These are phyloP conservation scores for Citrus hindsii DNA, from an alignment of 345 rosid genomes.

Conservation along the genomic window DNA sequence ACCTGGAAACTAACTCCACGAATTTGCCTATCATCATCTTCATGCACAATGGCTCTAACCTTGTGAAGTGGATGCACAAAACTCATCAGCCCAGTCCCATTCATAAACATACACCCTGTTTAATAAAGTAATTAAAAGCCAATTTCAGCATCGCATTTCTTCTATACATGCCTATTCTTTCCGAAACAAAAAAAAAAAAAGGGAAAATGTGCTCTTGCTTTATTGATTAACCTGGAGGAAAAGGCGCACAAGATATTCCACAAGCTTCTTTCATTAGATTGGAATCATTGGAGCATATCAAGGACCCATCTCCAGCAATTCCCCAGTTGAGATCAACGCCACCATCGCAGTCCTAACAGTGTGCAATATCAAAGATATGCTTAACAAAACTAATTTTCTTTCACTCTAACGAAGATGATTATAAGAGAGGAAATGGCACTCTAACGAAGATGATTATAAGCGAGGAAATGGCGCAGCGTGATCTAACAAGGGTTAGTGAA, in stretches of 20 bases:
- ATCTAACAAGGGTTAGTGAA: background rate
- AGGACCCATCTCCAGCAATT: conserved; percentile 44
- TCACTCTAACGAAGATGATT: background rate
- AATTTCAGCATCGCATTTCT: background rate
- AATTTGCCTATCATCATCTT: conserved; percentile 34
- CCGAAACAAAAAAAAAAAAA: too few relatives aligned
- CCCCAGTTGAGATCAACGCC: conserved; percentile 48
- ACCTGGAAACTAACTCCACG: conserved; percentile 47
- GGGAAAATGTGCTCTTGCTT: background rate
- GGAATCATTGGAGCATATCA: conserved; percentile 45
- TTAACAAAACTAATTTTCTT: too few relatives aligned
- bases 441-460: too few relatives aligned
- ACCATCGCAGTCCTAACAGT: conserved; percentile 35
- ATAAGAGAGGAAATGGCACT: background rate
- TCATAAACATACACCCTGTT: conserved; percentile 25
- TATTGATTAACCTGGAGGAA: conserved; percentile 38
- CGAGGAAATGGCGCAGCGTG: too few relatives aligned
- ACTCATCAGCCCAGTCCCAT: conserved; percentile 41
- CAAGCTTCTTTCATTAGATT: conserved; percentile 50
- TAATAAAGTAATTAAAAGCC: background rate
- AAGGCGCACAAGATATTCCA: conserved; percentile 56
- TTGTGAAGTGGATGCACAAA: conserved; percentile 49
- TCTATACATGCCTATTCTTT: too few relatives aligned
- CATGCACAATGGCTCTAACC: conserved; percentile 34
- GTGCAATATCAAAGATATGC: background rate